A percentile compares a stretch with the other conserved stretches of the same genome.
phyloP scores from a whole-genome alignment of 257 asterid species.

The Haberlea rhodopensis region DNA sequence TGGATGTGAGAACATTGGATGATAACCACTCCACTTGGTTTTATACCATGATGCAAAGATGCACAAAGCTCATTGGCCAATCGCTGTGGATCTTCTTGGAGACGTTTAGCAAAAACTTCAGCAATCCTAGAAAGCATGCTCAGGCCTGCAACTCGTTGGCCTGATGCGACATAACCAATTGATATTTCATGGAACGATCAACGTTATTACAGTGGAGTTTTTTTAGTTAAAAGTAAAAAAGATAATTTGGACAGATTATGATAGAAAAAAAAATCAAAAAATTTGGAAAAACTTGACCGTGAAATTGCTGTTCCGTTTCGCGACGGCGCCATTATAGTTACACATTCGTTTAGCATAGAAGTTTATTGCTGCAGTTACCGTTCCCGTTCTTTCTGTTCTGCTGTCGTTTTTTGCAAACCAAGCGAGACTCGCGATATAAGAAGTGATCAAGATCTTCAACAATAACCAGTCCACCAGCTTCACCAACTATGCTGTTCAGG shows the following conservation, averaged over 20 bases:
- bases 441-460: constrained; percentile 89
- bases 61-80: constrained; percentile 66
- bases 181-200: constrained; percentile 91
- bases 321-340: too few relatives aligned
- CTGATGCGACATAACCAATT: constrained; percentile 86
- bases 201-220: too few relatives aligned
- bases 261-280: too few relatives aligned
- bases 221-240: too few relatives aligned
- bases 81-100: constrained; percentile 82
- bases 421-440: constrained; percentile 87
- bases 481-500: constrained; percentile 78
- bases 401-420: too few relatives aligned
- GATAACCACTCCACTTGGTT: constrained; percentile 74
- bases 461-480: constrained; percentile 85
- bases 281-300: too few relatives aligned
- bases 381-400: too few relatives aligned
- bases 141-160: constrained; percentile 74
- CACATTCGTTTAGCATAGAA: too few relatives aligned
- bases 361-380: too few relatives aligned
- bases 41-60: constrained; percentile 66
- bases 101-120: constrained; percentile 78
- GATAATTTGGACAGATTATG: too few relatives aligned
- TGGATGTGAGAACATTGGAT: constrained; percentile 77
- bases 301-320: too few relatives aligned
- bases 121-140: constrained; percentile 93